phyloP scores from a whole-genome alignment of 768 basidiomycete species.

The Glaciozyma martinii region DNA sequence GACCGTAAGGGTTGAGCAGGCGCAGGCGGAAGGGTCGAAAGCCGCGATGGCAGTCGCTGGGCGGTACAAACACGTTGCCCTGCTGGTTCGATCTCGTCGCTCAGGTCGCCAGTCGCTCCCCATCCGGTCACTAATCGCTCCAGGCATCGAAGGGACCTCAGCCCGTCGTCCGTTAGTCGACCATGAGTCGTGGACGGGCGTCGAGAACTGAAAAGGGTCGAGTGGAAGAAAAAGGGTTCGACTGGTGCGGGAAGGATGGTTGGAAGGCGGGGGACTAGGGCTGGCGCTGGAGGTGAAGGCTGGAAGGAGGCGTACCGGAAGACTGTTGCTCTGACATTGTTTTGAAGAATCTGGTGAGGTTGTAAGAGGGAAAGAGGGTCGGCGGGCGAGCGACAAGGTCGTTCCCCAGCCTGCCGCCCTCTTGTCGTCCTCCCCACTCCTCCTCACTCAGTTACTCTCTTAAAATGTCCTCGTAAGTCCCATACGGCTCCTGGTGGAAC shows the following conservation, averaged over 20 bases:
- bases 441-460: too few species aligned
- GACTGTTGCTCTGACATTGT: background rate
- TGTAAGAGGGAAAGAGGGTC: background rate
- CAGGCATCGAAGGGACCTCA: background rate
- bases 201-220: background rate
- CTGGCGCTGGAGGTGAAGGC: background rate
- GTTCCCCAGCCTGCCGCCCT: too few species aligned
- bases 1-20: background rate
- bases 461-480: too few species aligned
- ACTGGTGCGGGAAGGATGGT: background rate
- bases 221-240: background rate
- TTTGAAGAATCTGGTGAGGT: background rate
- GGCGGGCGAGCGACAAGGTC: too few species aligned
- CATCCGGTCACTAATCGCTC: background rate
- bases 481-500: too few species aligned
- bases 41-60: background rate
- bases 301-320: background rate
- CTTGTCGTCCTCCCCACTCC: too few species aligned
- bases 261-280: background rate
- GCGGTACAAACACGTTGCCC: background rate
- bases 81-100: background rate
- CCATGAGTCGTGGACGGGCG: slow-evolving; percentile 1
- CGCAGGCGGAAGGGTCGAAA: background rate
- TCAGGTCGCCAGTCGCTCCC: background rate
- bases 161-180: background rate